Evolutionary conservation across 192 early-diverging fungal species (phyloP).

Genomic region (Linnemannia exigua): DNA sequence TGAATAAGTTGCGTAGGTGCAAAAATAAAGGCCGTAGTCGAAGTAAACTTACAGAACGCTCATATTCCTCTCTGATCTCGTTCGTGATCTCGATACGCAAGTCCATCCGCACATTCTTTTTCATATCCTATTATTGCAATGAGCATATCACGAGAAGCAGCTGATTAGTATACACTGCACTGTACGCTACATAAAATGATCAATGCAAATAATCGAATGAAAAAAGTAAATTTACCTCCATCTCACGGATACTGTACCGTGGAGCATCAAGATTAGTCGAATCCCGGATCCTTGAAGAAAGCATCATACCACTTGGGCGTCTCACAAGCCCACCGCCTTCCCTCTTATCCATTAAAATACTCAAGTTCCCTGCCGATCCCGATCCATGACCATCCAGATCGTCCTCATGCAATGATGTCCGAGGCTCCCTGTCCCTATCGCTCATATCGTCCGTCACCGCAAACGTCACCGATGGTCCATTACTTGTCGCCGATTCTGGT

Average conservation of each 20-base stretch:
- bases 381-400: not conserved
- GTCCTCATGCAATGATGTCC: not conserved
- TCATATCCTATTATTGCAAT: constrained; percentile 37
- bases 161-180: too few relatives aligned
- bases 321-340: constrained; percentile 23
- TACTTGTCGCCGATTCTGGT: not conserved
- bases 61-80: constrained; percentile 56
- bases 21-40: too few relatives aligned
- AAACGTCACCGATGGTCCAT: constrained; percentile 27
- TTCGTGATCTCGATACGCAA: constrained; percentile 55
- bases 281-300: constrained; percentile 52
- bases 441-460: constrained; percentile 24
- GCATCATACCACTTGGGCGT: constrained; percentile 41
- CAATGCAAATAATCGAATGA: not conserved
- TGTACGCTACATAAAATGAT: too few relatives aligned
- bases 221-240: constrained; percentile 33
- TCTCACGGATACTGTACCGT: constrained; percentile 52
- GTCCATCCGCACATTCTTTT: constrained; percentile 56
- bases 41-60: constrained; percentile 31
- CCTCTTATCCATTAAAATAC: constrained; percentile 10
- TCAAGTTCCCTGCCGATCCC: not conserved
- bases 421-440: not conserved
- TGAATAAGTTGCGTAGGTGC: too few relatives aligned
- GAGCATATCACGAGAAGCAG: not conserved
- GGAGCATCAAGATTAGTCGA: constrained; percentile 56